Conservation (phyloP, 768 basidiomycete genomes). For the Lepiota brunneoincarnata region DNA sequence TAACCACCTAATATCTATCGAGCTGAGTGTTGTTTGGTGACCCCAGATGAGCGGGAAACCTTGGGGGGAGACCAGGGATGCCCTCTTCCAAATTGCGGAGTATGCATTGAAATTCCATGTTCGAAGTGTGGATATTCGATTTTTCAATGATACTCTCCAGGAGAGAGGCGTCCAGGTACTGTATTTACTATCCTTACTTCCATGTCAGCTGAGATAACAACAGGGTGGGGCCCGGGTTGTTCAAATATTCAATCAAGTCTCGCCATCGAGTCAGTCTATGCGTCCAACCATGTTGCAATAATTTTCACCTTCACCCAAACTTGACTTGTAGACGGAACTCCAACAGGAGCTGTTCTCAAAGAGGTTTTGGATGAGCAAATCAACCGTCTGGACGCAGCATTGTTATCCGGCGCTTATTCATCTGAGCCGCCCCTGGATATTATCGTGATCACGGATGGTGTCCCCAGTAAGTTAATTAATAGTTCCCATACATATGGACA, state of each 20-base stretch:
- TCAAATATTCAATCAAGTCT: constrained; percentile 19
- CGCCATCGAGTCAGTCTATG: constrained; percentile 13
- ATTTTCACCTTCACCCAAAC: neutral
- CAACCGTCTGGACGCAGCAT: constrained; percentile 18
- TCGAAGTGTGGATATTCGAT: constrained; percentile 23
- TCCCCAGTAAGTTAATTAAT: constrained; percentile 21
- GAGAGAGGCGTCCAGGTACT: constrained; percentile 4
- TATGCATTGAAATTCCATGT: constrained; percentile 23
- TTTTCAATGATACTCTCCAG: constrained; percentile 21
- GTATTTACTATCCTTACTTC: neutral
- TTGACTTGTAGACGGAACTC: constrained; percentile 22
- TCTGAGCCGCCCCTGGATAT: constrained; percentile 28
- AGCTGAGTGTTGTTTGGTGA: neutral
- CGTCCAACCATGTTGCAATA: neutral
- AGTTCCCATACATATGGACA: neutral
- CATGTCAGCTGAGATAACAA: neutral
- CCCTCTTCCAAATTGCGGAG: constrained; percentile 28
- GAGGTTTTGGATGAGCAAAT: constrained; percentile 16
- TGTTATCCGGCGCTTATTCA: constrained; percentile 11
- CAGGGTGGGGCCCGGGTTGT: constrained; percentile 19
- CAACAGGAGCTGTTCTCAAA: constrained; percentile 25
- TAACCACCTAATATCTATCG: neutral
- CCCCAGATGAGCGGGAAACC: constrained; percentile 17
- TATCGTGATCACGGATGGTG: constrained; percentile 31
- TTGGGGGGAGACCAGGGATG: constrained; percentile 25